Evolutionary conservation across 148 eudicot species (phyloP), one percentile per base, ranked within the genome.

Genomic region (Nepenthes mirabilis): DNA sequence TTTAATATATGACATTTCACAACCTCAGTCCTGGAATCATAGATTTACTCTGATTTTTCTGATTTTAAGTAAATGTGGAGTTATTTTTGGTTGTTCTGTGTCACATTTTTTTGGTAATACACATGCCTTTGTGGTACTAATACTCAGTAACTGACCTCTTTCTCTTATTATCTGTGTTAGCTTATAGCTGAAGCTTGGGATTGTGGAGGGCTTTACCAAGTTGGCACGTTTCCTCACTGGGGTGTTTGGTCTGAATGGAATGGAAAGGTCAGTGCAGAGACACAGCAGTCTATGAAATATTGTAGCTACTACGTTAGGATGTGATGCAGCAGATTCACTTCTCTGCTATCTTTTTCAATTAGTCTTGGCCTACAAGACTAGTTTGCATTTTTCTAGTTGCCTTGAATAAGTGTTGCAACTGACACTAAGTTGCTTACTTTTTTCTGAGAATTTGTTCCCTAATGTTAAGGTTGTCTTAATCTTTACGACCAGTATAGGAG

Each of bases 201-300:
- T 65, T 93, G 99, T 72, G 97, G 95, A 62, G 99, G 97, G 62
- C 91, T 89, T 68, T 94, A 94, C 75, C 99, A 94, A 86, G 99
- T 94, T 68, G 99, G 99, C 62, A 67, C 14, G 61, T 94, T 94
- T 78, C 99, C 97, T 14, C 99, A 94, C 67, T 94, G 90, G 89
- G 99, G 97, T 62, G 70, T 94, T 52, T 94, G 99, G 99, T 94
- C 99, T 6, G 99, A 94, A 68, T 94, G 99, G 99, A 94, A 94
- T 72, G 99, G 97, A 48, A 94, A 94, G 91, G 99, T 94, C 48
- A 57, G 82, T 65, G 23, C 47, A n/a, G 48, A 47, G 57, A 61
- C 23, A 40, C 33, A 36, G 9, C 37, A 4, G 52, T 55, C 12
- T 55, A 1, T 32, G 35, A 55, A 34, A 1, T 55, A 33, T 55